Evolutionary conservation across 352 stramenopile genomes (phyloP).

Genomic region (Achlya hypogyna): DNA sequence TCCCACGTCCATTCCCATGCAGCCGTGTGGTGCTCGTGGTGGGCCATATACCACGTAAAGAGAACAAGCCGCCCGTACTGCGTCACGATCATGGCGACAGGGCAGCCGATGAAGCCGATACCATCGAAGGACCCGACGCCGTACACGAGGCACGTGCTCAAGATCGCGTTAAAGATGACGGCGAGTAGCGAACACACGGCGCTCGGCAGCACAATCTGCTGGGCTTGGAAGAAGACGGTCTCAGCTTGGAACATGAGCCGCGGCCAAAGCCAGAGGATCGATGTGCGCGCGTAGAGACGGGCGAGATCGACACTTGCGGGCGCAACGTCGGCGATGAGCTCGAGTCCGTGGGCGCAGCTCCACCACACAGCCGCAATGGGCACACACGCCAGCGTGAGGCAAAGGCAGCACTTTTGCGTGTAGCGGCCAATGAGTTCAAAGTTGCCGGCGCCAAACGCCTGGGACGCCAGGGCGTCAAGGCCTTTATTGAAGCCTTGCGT

Average conservation of each 20-base stretch:
- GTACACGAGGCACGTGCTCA: slow-evolving; percentile 59
- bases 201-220: slow-evolving; percentile 69
- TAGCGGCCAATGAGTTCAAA: slow-evolving; percentile 60
- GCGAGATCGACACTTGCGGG: slow-evolving; percentile 36
- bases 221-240: slow-evolving; percentile 69
- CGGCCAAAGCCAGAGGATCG: slow-evolving; percentile 66
- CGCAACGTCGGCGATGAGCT: slow-evolving; percentile 28
- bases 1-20: slow-evolving; percentile 44
- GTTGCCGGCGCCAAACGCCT: slow-evolving; percentile 82
- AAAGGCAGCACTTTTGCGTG: slow-evolving; percentile 44
- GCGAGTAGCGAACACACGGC: slow-evolving; percentile 46
- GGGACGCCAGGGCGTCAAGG: slow-evolving; percentile 72
- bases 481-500: slow-evolving; percentile 75
- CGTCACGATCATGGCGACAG: slow-evolving; percentile 54
- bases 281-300: slow-evolving; percentile 51
- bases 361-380: slow-evolving; percentile 68
- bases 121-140: slow-evolving; percentile 35
- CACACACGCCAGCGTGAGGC: slow-evolving; percentile 51
- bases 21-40: slow-evolving; percentile 35
- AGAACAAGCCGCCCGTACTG: slow-evolving; percentile 38
- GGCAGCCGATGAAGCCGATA: slow-evolving; percentile 67
- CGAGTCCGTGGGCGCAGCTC: slow-evolving; percentile 51
- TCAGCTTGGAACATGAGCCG: slow-evolving; percentile 71
- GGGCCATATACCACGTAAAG: slow-evolving; percentile 64
- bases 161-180: slow-evolving; percentile 48